A percentile compares a stretch with the other conserved stretches of the same genome.
These are phyloP conservation scores for Cryphonectria parasitica DNA, from an alignment of 2,329 filamentous ascomycete genomes.

Conservation along the genomic window DNA sequence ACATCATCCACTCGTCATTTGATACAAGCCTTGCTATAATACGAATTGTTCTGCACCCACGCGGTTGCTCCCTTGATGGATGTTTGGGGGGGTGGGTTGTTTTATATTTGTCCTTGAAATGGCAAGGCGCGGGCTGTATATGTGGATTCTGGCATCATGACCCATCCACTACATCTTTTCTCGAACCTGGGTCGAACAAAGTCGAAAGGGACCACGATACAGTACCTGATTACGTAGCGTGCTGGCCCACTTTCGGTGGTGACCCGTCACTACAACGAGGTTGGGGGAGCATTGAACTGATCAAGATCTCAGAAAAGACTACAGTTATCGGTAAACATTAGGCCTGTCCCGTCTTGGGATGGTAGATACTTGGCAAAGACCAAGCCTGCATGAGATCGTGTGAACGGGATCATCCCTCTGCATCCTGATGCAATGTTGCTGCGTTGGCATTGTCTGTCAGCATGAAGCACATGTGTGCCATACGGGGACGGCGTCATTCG, in stretches of 20 bases:
- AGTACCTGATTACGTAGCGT: not conserved
- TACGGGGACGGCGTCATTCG: not conserved
- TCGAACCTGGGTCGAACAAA: conserved; percentile 1
- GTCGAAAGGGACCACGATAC: not conserved
- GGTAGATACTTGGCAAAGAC: not conserved
- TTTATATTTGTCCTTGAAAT: not conserved
- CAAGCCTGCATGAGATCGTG: not conserved
- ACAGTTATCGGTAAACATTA: not conserved
- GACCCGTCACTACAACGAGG: not conserved
- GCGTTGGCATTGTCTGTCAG: conserved; percentile 15
- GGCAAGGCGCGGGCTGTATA: conserved; percentile 2
- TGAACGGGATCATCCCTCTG: not conserved
- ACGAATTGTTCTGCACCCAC: no score
- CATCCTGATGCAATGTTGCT: not conserved
- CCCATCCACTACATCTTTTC: not conserved
- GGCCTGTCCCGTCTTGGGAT: not conserved
- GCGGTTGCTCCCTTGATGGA: conserved; percentile 1
- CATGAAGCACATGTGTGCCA: not conserved
- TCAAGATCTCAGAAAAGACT: not conserved
- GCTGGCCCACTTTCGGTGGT: not conserved
- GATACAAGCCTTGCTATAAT: no score
- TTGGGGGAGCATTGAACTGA: not conserved
- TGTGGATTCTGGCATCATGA: conserved; percentile 2
- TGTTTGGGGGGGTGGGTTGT: no score
- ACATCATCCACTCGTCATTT: no score